These are phyloP conservation scores for Lepidium aucheri DNA, from an alignment of 345 rosid species.

Conservation along the genomic window DNA sequence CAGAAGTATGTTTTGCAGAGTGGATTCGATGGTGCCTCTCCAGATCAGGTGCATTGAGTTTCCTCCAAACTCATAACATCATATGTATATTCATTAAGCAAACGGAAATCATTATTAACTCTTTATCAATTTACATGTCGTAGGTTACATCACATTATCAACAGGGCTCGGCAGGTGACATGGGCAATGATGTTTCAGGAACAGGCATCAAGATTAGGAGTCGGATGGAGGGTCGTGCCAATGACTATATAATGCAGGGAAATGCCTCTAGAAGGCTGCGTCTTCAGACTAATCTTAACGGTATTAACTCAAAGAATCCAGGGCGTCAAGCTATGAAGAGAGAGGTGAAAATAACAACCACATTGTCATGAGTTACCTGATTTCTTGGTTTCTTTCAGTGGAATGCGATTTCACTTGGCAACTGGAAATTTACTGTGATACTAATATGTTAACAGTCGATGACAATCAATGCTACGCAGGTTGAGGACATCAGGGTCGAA, in stretches of 20 bases:
- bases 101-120: background rate
- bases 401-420: background rate
- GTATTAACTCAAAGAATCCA: slow-evolving; percentile 17
- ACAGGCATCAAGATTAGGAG: slow-evolving; percentile 41
- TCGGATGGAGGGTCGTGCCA: slow-evolving; percentile 18
- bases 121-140: background rate
- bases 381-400: background rate
- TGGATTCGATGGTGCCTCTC: background rate
- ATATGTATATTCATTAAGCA: background rate
- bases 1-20: background rate
- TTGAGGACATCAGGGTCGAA: background rate
- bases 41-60: slow-evolving; percentile 15
- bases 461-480: slow-evolving; percentile 15
- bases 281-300: slow-evolving; percentile 32
- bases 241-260: slow-evolving; percentile 32
- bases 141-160: slow-evolving; percentile 10
- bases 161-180: slow-evolving; percentile 2
- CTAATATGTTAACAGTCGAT: background rate
- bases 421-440: background rate
- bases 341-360: slow-evolving; percentile 41
- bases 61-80: background rate
- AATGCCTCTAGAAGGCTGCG: slow-evolving; percentile 49
- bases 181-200: slow-evolving; percentile 15
- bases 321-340: slow-evolving; percentile 15
- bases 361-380: background rate